phyloP scores from a whole-genome alignment of 2,329 filamentous ascomycete species.

The Hirsutella thompsonii region DNA sequence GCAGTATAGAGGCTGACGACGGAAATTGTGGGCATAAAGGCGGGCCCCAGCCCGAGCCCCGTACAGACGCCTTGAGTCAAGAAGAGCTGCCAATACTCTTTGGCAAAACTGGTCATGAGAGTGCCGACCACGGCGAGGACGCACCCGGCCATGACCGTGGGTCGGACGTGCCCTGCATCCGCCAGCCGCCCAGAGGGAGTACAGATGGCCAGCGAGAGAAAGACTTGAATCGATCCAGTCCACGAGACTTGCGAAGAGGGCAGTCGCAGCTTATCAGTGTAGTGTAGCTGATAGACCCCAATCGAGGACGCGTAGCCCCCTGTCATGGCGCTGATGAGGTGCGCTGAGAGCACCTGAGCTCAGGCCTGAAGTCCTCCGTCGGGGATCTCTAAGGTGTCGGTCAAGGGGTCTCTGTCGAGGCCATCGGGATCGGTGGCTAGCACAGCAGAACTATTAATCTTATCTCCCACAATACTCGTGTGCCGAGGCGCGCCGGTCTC shows the following conservation, averaged over 20 bases:
- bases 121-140: slow-evolving; percentile 30
- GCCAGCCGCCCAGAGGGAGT: slow-evolving; percentile 33
- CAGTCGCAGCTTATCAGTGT: slow-evolving; percentile 20
- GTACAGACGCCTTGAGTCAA: slow-evolving; percentile 39
- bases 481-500: no score
- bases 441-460: no score
- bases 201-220: slow-evolving; percentile 34
- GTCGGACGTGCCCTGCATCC: slow-evolving; percentile 35
- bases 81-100: slow-evolving; percentile 38
- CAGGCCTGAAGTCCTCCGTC: slow-evolving; percentile 35
- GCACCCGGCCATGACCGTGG: slow-evolving; percentile 26
- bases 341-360: slow-evolving; percentile 34
- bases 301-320: slow-evolving; percentile 38
- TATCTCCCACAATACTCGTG: no score
- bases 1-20: slow-evolving; percentile 51
- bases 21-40: slow-evolving; percentile 46
- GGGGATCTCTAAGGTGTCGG: slow-evolving; percentile 17
- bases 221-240: slow-evolving; percentile 38
- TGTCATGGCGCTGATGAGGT: slow-evolving; percentile 33
- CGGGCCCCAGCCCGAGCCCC: slow-evolving; percentile 39
- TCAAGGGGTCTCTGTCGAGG: no score
- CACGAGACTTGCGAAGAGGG: slow-evolving; percentile 24
- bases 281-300: slow-evolving; percentile 41
- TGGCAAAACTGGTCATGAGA: slow-evolving; percentile 32
- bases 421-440: slow-evolving; percentile 1